Evolutionary conservation across 768 basidiomycete genomes (phyloP).

Genomic region (Phaeotremella fagi): DNA sequence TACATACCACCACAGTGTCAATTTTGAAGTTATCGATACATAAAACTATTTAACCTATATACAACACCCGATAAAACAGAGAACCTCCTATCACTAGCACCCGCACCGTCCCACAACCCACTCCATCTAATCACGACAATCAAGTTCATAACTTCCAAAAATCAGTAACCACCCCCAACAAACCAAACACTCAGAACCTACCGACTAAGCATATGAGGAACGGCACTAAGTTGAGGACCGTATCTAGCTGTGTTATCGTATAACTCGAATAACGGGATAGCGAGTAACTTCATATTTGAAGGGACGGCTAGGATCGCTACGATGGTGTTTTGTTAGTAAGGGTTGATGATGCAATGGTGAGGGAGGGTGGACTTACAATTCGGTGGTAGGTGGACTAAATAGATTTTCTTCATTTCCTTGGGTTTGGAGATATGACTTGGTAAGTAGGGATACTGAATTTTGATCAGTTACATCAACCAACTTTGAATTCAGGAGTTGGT

Average conservation of each 20-base stretch:
- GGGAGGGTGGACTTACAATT: slow-evolving; percentile 83
- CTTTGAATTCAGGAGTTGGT: not conserved
- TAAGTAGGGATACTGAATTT: slow-evolving; percentile 75
- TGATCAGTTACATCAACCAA: not conserved
- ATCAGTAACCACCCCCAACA: not conserved
- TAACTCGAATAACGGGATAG: slow-evolving; percentile 91
- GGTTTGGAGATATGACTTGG: slow-evolving; percentile 96
- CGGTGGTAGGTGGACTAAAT: slow-evolving; percentile 91
- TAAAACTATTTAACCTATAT: no score
- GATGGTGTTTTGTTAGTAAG: not conserved
- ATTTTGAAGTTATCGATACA: no score
- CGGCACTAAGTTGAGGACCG: slow-evolving; percentile 88
- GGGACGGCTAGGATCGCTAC: slow-evolving; percentile 93
- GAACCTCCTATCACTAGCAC: no score
- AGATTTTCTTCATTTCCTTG: slow-evolving; percentile 96
- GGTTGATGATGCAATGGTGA: not conserved
- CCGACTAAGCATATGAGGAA: slow-evolving; percentile 86
- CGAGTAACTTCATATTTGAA: slow-evolving; percentile 97
- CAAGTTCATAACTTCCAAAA: not conserved
- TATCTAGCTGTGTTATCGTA: slow-evolving; percentile 94
- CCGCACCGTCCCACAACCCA: no score
- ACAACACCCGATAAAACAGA: no score
- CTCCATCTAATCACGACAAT: not conserved
- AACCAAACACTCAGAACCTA: slow-evolving; percentile 44
- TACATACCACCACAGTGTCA: no score